Conservation (phyloP, 2,329 filamentous ascomycete genomes). For the Aureobasidium mangrovei region DNA sequence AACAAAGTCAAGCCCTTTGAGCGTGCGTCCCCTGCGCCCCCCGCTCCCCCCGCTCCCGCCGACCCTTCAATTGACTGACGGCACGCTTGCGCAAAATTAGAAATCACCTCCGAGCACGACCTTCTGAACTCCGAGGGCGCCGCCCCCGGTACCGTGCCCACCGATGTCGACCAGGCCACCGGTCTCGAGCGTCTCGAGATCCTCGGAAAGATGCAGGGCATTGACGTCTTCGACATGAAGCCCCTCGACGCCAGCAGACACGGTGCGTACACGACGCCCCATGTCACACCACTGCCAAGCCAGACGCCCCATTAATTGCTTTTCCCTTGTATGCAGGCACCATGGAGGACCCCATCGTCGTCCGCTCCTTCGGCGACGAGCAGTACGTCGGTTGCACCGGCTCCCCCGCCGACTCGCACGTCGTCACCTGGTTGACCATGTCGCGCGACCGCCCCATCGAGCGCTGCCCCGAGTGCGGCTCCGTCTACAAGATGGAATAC, state of each 20-base stretch:
- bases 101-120: slow-evolving; percentile 74
- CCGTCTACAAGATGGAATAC: slow-evolving; percentile 97
- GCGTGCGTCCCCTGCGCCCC: slow-evolving; percentile 24
- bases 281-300: slow-evolving; percentile 7
- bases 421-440: slow-evolving; percentile 81
- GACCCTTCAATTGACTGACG: background rate
- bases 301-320: background rate
- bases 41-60: background rate
- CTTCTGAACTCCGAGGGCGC: slow-evolving; percentile 71
- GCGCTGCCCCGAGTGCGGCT: slow-evolving; percentile 94
- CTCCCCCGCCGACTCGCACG: slow-evolving; percentile 83
- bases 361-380: slow-evolving; percentile 89
- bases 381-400: slow-evolving; percentile 97
- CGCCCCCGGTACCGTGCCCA: slow-evolving; percentile 72
- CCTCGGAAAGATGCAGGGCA: slow-evolving; percentile 96
- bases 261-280: slow-evolving; percentile 46
- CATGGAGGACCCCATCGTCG: slow-evolving; percentile 77
- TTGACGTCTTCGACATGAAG: slow-evolving; percentile 97
- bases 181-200: slow-evolving; percentile 98
- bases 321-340: slow-evolving; percentile 51
- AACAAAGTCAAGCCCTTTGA: slow-evolving; percentile 38
- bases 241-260: slow-evolving; percentile 84
- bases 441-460: slow-evolving; percentile 83
- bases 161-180: slow-evolving; percentile 90
- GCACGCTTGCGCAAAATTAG: slow-evolving; percentile 40